phyloP scores from a whole-genome alignment of 2,329 filamentous ascomycete species.

The Hyphodiscus sp. region DNA sequence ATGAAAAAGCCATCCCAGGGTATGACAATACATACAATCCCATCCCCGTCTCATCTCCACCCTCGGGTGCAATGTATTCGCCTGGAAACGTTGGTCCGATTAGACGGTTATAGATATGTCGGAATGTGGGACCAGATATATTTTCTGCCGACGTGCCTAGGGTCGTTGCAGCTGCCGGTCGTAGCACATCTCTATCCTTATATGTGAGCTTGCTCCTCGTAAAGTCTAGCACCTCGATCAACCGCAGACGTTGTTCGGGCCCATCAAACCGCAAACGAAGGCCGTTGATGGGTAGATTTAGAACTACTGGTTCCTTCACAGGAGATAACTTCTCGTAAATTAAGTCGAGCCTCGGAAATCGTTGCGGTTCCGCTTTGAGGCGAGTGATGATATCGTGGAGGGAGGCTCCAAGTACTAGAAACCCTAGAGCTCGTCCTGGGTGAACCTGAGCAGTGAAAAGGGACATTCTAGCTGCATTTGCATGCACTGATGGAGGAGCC shows the following conservation, averaged over 20 bases:
- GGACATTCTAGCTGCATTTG: conserved; percentile 31
- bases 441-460: conserved; percentile 56
- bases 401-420: conserved; percentile 71
- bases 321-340: conserved; percentile 72
- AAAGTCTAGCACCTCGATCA: conserved; percentile 91
- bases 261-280: conserved; percentile 89
- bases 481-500: neutral
- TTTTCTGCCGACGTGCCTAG: conserved; percentile 23
- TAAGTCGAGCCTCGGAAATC: conserved; percentile 77
- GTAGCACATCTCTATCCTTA: conserved; percentile 73
- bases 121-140: conserved; percentile 65
- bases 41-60: conserved; percentile 43
- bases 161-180: conserved; percentile 41
- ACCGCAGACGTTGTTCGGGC: conserved; percentile 79
- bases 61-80: conserved; percentile 70
- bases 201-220: conserved; percentile 78
- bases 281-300: conserved; percentile 78
- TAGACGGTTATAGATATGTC: conserved; percentile 87
- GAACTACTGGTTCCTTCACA: conserved; percentile 65
- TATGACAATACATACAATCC: conserved; percentile 91
- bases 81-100: conserved; percentile 91
- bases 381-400: conserved; percentile 84
- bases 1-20: conserved; percentile 89
- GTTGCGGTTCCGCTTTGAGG: conserved; percentile 78
- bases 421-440: conserved; percentile 53